Base-by-base conservation (phyloP, 768 basidiomycete genomes). In the Rhodotorula paludigena region DNA sequence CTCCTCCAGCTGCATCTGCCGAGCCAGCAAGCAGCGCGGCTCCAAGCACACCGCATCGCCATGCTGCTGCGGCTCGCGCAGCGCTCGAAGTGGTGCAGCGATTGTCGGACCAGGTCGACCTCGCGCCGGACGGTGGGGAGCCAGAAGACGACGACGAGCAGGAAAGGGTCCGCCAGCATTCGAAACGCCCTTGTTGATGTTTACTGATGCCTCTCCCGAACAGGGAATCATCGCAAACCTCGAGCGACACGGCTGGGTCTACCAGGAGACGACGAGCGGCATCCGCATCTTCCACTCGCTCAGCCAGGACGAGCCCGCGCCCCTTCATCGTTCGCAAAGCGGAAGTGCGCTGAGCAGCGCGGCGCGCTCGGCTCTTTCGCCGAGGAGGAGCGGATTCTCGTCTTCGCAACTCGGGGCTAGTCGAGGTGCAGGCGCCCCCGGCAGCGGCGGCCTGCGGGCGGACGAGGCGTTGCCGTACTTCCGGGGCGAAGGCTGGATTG, bases 401-500 rank as follows among this genome's bases (percentile, higher is more conserved):
- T n/a, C n/a, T n/a, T n/a, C n/a, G n/a, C n/a, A n/a, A n/a, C n/a
- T n/a, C n/a, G n/a, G n/a, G n/a, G n/a, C n/a, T n/a, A n/a, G n/a
- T n/a, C n/a, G n/a, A n/a, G n/a, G n/a, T n/a, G n/a, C n/a, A n/a
- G n/a, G n/a, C n/a, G n/a, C n/a, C n/a, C 53, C 49, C 32, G 51
- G 49, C 32, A 57, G 30, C 18, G n/a, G 54, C 12, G 69, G 64
- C 11, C 41, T 59, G 16, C 35, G 69, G 47, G 64, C 60, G 23
- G 63, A 62, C 21, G 70, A 71, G 42, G 38, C 59, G 9, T 10
- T 71, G 36, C 69, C 69, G 15, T 67, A 45, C 55, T 67, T 71
- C 15, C 32, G 70, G 0, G 70, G 70, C 3, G 70, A 71, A 45
- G 70, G 58, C 5, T 71, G 62, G 62, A 64, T 71, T 16, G 70